Conservation (phyloP, 2,329 filamentous ascomycete genomes). For the Phaeosphaeriaceae sp. region DNA sequence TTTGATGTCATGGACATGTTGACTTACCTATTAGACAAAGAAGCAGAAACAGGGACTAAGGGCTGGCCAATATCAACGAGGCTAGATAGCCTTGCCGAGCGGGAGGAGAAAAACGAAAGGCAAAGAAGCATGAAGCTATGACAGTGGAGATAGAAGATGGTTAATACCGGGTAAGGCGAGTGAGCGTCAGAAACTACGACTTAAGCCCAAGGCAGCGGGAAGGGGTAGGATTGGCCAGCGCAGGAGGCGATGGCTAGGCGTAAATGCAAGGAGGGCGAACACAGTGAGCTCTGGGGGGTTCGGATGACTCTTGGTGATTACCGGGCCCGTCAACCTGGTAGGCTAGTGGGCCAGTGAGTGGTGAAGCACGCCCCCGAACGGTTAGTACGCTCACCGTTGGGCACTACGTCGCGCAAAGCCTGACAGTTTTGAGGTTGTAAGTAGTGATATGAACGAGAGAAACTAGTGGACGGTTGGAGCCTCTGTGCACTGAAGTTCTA, state of each 20-base stretch:
- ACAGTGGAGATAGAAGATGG: conserved; percentile 33
- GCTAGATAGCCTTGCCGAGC: conserved; percentile 36
- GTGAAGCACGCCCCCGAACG: conserved; percentile 36
- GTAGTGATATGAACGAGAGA: conserved; percentile 24
- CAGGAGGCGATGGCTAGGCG: conserved; percentile 25
- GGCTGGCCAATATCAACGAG: conserved; percentile 32
- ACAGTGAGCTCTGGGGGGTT: conserved; percentile 32
- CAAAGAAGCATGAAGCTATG: conserved; percentile 36
- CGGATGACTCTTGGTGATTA: conserved; percentile 43
- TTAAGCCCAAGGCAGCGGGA: conserved; percentile 34
- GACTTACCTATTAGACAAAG: conserved; percentile 49
- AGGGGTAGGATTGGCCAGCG: conserved; percentile 34
- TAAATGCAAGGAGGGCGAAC: conserved; percentile 37
- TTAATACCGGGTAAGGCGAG: conserved; percentile 29
- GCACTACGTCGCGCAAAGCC: conserved; percentile 43
- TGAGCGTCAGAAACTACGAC: conserved; percentile 21
- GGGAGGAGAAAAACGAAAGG: conserved; percentile 26
- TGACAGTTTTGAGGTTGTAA: conserved; percentile 32
- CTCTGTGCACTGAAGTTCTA: conserved; percentile 38
- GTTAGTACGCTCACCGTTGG: conserved; percentile 38
- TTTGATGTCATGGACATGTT: conserved; percentile 36
- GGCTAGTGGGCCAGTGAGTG: conserved; percentile 37
- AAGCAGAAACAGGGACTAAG: conserved; percentile 38
- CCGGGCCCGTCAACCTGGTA: conserved; percentile 43
- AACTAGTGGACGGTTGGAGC: conserved; percentile 26